phyloP scores from a whole-genome alignment of 2,329 filamentous ascomycete species.

The Rhinocladiella mackenziei region DNA sequence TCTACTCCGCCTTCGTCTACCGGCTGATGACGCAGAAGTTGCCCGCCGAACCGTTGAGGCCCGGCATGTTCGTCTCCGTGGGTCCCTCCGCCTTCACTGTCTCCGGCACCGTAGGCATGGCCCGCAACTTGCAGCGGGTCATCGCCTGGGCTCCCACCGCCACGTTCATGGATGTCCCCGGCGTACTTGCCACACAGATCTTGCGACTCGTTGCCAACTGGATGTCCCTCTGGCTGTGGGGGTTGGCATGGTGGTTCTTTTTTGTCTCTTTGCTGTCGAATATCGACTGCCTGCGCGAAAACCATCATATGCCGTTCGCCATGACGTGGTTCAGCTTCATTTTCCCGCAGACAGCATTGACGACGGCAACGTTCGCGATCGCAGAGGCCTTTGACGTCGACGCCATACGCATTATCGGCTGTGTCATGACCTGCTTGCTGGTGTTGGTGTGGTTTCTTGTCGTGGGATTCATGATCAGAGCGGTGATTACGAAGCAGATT shows the following conservation, averaged over 20 bases:
- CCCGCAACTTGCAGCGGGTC: conserved; percentile 45
- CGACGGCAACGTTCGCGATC: conserved; percentile 68
- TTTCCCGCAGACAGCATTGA: conserved; percentile 73
- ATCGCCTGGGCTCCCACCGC: conserved; percentile 40
- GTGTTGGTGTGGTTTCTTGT: conserved; percentile 66
- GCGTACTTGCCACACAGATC: conserved; percentile 51
- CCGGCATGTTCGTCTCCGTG: conserved; percentile 81
- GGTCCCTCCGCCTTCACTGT: conserved; percentile 70
- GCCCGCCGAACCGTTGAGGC: conserved; percentile 68
- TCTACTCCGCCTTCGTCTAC: conserved; percentile 79
- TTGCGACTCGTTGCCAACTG: conserved; percentile 57
- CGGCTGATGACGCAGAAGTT: conserved; percentile 85
- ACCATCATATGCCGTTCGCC: conserved; percentile 62
- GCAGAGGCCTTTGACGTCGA: conserved; percentile 57
- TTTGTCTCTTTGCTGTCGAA: conserved; percentile 66
- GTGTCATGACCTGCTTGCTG: conserved; percentile 62
- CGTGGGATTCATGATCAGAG: conserved; percentile 65
- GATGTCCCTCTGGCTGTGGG: conserved; percentile 75
- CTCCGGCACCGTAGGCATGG: conserved; percentile 58
- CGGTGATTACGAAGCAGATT: conserved; percentile 63
- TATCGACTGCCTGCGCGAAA: conserved; percentile 16
- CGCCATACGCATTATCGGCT: conserved; percentile 64
- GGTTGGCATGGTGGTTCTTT: conserved; percentile 79
- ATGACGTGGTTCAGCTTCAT: conserved; percentile 86
- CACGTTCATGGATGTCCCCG: conserved; percentile 54